Evolutionary conservation across 2,329 filamentous ascomycete species (phyloP).

Genomic region (Penicillium sp.): DNA sequence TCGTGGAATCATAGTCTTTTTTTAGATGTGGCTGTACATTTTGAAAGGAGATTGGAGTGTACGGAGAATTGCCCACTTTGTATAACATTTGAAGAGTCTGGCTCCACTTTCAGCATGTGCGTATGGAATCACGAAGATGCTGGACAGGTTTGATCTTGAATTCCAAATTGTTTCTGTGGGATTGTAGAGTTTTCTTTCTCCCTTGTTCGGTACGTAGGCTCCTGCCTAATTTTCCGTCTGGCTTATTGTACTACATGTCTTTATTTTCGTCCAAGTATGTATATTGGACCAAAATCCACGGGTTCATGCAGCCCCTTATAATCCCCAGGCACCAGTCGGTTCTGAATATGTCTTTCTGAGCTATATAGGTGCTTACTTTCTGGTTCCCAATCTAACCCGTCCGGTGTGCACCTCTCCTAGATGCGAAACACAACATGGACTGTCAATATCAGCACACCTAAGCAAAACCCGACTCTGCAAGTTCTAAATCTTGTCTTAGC

Average conservation of each 20-base stretch:
- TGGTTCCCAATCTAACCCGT: background rate
- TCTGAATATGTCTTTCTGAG: background rate
- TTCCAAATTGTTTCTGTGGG: background rate
- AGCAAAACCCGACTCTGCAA: too few relatives aligned
- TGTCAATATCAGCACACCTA: background rate
- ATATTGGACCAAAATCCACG: background rate
- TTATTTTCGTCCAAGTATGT: too few relatives aligned
- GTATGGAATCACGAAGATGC: background rate
- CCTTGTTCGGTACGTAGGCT: background rate
- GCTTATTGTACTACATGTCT: too few relatives aligned
- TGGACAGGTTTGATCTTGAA: background rate
- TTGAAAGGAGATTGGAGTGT: background rate
- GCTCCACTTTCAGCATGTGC: background rate
- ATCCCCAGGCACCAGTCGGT: background rate
- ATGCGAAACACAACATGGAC: background rate
- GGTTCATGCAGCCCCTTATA: background rate
- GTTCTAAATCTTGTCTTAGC: too few relatives aligned
- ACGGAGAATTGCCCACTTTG: background rate
- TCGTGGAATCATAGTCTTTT: background rate
- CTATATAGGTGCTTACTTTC: background rate
- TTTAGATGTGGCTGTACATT: background rate
- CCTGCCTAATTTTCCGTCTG: too few relatives aligned
- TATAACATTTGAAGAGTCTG: background rate
- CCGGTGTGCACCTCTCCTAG: background rate
- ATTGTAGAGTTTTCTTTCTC: background rate